phyloP scores from a whole-genome alignment of 225 moss, liverwort and hornwort species.

The Thuidium tamariscinum region DNA sequence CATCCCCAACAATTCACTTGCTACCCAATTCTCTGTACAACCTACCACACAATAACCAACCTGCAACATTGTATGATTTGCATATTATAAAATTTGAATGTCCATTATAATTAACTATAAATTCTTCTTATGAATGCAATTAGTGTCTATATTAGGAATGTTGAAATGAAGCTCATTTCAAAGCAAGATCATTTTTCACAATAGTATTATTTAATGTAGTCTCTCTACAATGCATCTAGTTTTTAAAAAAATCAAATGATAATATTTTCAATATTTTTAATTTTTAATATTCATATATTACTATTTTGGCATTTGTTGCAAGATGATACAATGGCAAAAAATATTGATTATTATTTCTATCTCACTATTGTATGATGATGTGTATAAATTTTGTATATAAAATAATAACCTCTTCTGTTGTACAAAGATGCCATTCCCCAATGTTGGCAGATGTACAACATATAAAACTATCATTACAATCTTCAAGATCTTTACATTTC shows the following conservation, averaged over 20 bases:
- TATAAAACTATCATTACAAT: slow-evolving; percentile 43
- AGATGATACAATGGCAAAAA: rapidly evolving
- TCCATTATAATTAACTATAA: rapidly evolving
- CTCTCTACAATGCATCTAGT: background rate
- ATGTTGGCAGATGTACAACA: slow-evolving; percentile 37
- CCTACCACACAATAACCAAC: slow-evolving; percentile 52
- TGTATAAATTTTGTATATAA: background rate
- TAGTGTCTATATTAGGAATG: background rate
- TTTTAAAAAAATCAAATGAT: too few relatives aligned
- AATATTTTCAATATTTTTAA: too few relatives aligned
- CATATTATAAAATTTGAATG: background rate
- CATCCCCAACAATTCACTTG: slow-evolving; percentile 52
- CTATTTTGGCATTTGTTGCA: background rate
- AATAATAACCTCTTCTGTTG: background rate
- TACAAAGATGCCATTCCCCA: slow-evolving; percentile 54
- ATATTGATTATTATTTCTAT: background rate
- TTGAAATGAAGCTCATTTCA: too few relatives aligned
- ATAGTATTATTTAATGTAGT: background rate
- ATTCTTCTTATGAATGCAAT: background rate
- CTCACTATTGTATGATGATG: rapidly evolving
- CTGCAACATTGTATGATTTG: background rate
- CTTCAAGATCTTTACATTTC: background rate
- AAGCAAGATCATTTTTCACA: background rate
- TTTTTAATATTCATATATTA: too few relatives aligned
- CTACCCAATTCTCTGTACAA: slow-evolving; percentile 75